phyloP scores from a whole-genome alignment of 1,139 yeast genomes.

The Kodamaea derodonti region DNA sequence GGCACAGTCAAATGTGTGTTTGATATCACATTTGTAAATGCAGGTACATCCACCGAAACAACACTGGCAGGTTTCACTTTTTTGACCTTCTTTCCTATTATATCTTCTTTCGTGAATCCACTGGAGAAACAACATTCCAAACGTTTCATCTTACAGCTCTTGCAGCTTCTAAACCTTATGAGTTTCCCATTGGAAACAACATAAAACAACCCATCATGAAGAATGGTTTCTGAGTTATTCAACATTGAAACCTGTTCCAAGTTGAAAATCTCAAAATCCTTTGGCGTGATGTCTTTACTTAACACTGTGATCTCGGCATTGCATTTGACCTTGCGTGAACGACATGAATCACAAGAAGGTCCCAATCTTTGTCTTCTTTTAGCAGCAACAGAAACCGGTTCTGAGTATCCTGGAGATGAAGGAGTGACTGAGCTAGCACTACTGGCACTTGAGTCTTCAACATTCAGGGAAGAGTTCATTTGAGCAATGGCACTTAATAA shows the following conservation, averaged over 20 bases:
- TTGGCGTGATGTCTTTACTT: constrained; percentile 2
- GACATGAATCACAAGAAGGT: constrained; percentile 72
- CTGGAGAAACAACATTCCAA: constrained; percentile 50
- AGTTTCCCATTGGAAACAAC: constrained; percentile 31
- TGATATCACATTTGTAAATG: not conserved
- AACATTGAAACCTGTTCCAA: constrained; percentile 5
- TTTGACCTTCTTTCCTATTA: constrained; percentile 23
- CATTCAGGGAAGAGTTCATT: not conserved
- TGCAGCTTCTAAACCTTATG: constrained; percentile 48
- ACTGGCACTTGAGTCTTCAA: not conserved
- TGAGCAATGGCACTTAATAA: constrained; percentile 13
- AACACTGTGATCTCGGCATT: constrained; percentile 53
- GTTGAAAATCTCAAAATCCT: constrained; percentile 3
- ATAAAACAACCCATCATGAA: constrained; percentile 8
- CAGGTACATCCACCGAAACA: not conserved
- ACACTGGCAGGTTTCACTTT: constrained; percentile 2
- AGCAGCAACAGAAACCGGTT: constrained; percentile 8
- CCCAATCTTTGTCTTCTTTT: constrained; percentile 64
- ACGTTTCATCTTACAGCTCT: constrained; percentile 43
- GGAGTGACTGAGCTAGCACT: constrained; percentile 2
- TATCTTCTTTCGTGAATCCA: constrained; percentile 60
- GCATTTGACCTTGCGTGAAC: constrained; percentile 71
- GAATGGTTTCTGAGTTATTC: constrained; percentile 9
- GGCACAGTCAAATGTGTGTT: constrained; percentile 1
- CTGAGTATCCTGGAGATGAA: constrained; percentile 1